Conservation (phyloP, 306 rosid species). For the Citrullus colocynthis region DNA sequence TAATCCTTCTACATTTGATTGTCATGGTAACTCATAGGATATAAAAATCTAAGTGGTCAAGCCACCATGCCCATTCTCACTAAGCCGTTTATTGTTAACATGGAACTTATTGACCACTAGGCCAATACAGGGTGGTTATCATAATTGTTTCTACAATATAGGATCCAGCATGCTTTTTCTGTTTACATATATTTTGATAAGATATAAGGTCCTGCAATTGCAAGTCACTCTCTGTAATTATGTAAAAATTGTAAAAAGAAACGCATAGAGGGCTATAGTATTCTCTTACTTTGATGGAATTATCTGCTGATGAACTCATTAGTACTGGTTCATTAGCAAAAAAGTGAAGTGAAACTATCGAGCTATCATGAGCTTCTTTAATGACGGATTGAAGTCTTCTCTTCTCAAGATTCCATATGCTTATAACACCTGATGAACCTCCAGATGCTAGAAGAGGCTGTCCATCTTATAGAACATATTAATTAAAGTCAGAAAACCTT, state of each 20-base stretch:
- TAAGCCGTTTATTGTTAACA: background rate
- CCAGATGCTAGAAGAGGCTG: constrained; percentile 97
- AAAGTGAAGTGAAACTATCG: constrained; percentile 67
- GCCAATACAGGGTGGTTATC: background rate
- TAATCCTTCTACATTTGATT: background rate
- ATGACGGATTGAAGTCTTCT: constrained; percentile 86
- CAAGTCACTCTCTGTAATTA: background rate
- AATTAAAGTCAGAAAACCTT: constrained; percentile 4
- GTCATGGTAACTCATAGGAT: background rate
- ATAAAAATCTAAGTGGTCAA: background rate
- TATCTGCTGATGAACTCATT: constrained; percentile 86
- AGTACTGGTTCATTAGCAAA: constrained; percentile 88
- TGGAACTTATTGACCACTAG: background rate
- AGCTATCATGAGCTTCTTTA: constrained; percentile 78
- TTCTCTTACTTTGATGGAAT: constrained; percentile 71
- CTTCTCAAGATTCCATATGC: constrained; percentile 96
- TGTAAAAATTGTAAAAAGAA: background rate
- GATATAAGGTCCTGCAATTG: background rate
- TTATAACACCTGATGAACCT: constrained; percentile 92
- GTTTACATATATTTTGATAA: background rate
- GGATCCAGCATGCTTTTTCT: background rate
- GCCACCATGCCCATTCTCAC: background rate
- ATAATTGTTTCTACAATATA: background rate
- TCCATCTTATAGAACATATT: constrained; percentile 44
- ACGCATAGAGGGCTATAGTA: background rate